These are phyloP conservation scores for Coriolopsis trogii DNA, from an alignment of 1,284 basidiomycete genomes.

Conservation along the genomic window DNA sequence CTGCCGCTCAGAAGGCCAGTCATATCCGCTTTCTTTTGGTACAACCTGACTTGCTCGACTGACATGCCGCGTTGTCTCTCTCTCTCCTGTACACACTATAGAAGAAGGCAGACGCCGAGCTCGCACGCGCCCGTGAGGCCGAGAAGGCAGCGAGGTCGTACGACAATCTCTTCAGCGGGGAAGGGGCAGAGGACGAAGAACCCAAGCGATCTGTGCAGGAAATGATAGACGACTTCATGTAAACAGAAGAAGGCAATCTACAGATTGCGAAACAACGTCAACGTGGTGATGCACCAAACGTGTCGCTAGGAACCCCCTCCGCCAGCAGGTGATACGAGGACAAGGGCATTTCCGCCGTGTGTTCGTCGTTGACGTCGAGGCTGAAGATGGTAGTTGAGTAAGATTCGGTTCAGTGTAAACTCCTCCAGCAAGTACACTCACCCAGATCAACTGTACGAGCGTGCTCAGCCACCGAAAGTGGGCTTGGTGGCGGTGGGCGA, in stretches of 20 bases:
- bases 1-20: conserved; percentile 64
- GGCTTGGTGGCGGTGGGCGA: conserved; percentile 20
- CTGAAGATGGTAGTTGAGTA: no score
- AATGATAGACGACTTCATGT: conserved; percentile 59
- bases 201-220: conserved; percentile 61
- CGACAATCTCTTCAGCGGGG: conserved; percentile 60
- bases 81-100: conserved; percentile 30
- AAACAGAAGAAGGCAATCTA: conserved; percentile 3
- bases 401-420: neutral
- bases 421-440: no score
- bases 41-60: no score
- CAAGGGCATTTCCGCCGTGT: no score
- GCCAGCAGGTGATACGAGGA: no score
- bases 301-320: neutral
- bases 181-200: conserved; percentile 51
- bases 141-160: conserved; percentile 82
- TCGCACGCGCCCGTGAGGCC: conserved; percentile 66
- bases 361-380: no score
- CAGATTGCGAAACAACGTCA: neutral
- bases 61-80: no score
- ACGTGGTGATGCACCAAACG: neutral
- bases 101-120: conserved; percentile 74
- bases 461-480: conserved; percentile 6
- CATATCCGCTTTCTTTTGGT: neutral
- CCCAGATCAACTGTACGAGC: neutral